Percentiles rank a stretch among this genome's conserved stretches.
Conservation (phyloP, 768 basidiomycete genomes). For the Tulasnella sp. region DNA sequence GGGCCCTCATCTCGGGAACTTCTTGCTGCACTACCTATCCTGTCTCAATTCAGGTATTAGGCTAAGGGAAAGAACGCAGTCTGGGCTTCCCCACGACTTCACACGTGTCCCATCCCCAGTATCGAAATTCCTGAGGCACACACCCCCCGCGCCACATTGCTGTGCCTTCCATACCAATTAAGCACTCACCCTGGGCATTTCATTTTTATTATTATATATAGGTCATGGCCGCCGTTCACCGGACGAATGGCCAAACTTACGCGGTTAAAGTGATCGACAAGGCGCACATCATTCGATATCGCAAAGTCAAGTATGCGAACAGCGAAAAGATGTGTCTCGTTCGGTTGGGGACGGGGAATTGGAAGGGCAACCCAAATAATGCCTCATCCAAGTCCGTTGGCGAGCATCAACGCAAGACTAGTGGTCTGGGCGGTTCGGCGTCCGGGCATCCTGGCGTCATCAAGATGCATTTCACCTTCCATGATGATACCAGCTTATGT, state of each 20-base stretch:
- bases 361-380: neutral
- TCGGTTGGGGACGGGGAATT: slow-evolving; percentile 44
- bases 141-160: neutral
- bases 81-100: slow-evolving; percentile 11
- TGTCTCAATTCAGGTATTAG: slow-evolving; percentile 4
- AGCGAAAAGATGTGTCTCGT: slow-evolving; percentile 77
- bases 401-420: slow-evolving; percentile 20
- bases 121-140: neutral
- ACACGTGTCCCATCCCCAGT: neutral
- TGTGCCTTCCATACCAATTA: neutral
- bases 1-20: neutral
- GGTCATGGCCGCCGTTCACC: slow-evolving; percentile 57
- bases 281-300: slow-evolving; percentile 70
- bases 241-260: slow-evolving; percentile 57
- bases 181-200: neutral
- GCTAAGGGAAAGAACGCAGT: neutral
- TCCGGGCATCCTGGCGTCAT: slow-evolving; percentile 74
- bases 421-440: slow-evolving; percentile 11
- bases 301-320: slow-evolving; percentile 70
- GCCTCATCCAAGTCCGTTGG: slow-evolving; percentile 5
- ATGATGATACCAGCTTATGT: slow-evolving; percentile 82
- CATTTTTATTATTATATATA: slow-evolving; percentile 32
- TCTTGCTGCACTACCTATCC: slow-evolving; percentile 2
- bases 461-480: slow-evolving; percentile 76
- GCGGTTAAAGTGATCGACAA: slow-evolving; percentile 84